phyloP scores from a whole-genome alignment of 352 stramenopile genomes.

The Phytopythium boreale region DNA sequence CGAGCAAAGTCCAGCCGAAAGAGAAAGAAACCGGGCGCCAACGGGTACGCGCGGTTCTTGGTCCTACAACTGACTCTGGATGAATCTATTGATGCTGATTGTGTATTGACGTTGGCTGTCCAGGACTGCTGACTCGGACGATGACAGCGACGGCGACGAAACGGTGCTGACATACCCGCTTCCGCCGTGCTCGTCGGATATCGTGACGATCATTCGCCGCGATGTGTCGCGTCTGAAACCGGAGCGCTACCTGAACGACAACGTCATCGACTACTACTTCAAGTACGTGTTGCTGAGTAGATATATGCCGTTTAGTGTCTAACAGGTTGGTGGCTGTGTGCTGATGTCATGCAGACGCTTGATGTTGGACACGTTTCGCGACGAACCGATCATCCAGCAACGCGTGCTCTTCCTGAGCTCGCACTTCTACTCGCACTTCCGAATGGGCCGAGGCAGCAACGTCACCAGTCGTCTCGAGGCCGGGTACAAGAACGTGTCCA shows the following conservation, averaged over 20 bases:
- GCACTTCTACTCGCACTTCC: constrained; percentile 72
- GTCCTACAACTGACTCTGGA: background rate
- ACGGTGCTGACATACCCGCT: constrained; percentile 67
- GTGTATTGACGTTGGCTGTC: background rate
- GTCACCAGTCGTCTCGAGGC: constrained; percentile 35
- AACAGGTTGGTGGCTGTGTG: background rate
- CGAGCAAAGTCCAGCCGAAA: background rate
- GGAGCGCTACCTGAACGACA: constrained; percentile 89
- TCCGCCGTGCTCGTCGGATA: constrained; percentile 62
- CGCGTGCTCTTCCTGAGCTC: constrained; percentile 79
- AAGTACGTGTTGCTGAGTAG: constrained; percentile 48
- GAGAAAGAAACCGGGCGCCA: constrained; percentile 1
- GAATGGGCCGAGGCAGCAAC: constrained; percentile 36
- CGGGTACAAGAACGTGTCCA: constrained; percentile 77
- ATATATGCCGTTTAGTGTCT: background rate
- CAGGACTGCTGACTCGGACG: constrained; percentile 25
- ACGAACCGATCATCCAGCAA: constrained; percentile 42
- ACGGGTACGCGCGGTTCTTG: background rate
- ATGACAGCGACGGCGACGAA: constrained; percentile 26
- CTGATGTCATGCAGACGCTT: constrained; percentile 33
- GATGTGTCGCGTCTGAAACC: constrained; percentile 62
- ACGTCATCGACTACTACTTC: constrained; percentile 91
- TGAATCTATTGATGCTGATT: background rate
- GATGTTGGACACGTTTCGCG: constrained; percentile 47
- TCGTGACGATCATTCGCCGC: constrained; percentile 68